Evolutionary conservation across 352 stramenopile genomes (phyloP).

Genomic region (Poterioochromonas sp.): DNA sequence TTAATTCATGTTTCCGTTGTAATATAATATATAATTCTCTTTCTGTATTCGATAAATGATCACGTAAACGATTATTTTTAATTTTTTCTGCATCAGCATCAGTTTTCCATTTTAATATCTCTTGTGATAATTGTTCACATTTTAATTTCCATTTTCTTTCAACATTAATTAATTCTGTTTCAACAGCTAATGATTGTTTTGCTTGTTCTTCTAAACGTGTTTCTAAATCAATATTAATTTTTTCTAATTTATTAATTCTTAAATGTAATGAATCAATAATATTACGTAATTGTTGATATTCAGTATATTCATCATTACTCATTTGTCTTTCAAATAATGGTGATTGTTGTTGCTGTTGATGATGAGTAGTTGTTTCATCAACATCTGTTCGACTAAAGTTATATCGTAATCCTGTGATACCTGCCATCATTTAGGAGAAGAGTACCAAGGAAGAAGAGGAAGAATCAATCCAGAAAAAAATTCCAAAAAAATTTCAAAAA

Average conservation of each 20-base stretch:
- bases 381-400: conserved; percentile 20
- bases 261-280: not conserved
- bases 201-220: conserved; percentile 17
- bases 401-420: not conserved
- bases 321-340: conserved; percentile 3
- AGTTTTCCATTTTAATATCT: not conserved
- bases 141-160: not conserved
- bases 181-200: not conserved
- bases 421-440: too few relatives aligned
- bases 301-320: not conserved
- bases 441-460: too few relatives aligned
- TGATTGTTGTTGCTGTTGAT: too few relatives aligned
- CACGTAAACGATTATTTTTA: not conserved
- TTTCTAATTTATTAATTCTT: conserved; percentile 3
- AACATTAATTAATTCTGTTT: not conserved
- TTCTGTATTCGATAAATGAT: conserved; percentile 9
- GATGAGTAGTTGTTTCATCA: too few relatives aligned
- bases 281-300: not conserved
- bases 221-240: conserved; percentile 32
- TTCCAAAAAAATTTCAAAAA: too few relatives aligned
- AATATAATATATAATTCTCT: conserved; percentile 24
- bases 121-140: conserved; percentile 6
- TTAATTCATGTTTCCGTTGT: conserved; percentile 22
- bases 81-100: not conserved
- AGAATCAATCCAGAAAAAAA: too few relatives aligned